Evolutionary conservation across 179 eudicot genomes (phyloP).

Genomic region (Pouteria campechiana): DNA sequence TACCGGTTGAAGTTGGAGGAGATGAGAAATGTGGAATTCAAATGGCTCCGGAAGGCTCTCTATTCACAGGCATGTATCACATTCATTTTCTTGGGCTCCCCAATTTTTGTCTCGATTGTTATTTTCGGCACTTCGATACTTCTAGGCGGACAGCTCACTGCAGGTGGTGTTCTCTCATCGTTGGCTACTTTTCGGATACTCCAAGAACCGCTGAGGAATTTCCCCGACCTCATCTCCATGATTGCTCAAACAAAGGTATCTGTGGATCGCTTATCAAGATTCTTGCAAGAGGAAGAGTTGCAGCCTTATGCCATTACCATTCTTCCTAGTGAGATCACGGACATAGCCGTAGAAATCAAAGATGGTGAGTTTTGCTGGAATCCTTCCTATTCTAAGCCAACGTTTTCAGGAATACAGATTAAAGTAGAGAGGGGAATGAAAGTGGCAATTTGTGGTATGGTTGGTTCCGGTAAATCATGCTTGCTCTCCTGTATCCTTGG

Average conservation of each 20-base stretch:
- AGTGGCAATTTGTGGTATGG: conserved; percentile 88
- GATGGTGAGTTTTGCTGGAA: conserved; percentile 82
- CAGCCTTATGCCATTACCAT: conserved; percentile 59
- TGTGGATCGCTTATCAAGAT: conserved; percentile 71
- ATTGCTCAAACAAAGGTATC: conserved; percentile 97
- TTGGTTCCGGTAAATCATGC: conserved; percentile 94
- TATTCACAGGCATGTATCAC: conserved; percentile 86
- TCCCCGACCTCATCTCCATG: conserved; percentile 90
- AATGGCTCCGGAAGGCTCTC: conserved; percentile 76
- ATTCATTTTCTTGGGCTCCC: conserved; percentile 90
- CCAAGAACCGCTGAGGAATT: conserved; percentile 89
- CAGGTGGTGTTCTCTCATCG: conserved; percentile 83
- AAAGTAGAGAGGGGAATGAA: conserved; percentile 80
- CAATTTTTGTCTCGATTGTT: conserved; percentile 79
- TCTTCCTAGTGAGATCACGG: conserved; percentile 46
- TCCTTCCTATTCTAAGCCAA: conserved; percentile 35
- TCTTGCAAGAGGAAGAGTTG: conserved; percentile 71
- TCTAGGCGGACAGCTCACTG: conserved; percentile 69
- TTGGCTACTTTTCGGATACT: conserved; percentile 91
- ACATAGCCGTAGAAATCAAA: conserved; percentile 64
- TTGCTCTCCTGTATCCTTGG: conserved; percentile 94
- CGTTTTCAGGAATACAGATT: conserved; percentile 58
- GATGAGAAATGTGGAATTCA: conserved; percentile 78
- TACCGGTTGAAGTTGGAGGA: conserved; percentile 59
- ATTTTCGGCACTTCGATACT: conserved; percentile 77